A percentile compares a stretch with the other conserved stretches of the same genome.
Evolutionary conservation across 2,329 filamentous ascomycete genomes (phyloP).

Genomic region (Xylogone sp.): DNA sequence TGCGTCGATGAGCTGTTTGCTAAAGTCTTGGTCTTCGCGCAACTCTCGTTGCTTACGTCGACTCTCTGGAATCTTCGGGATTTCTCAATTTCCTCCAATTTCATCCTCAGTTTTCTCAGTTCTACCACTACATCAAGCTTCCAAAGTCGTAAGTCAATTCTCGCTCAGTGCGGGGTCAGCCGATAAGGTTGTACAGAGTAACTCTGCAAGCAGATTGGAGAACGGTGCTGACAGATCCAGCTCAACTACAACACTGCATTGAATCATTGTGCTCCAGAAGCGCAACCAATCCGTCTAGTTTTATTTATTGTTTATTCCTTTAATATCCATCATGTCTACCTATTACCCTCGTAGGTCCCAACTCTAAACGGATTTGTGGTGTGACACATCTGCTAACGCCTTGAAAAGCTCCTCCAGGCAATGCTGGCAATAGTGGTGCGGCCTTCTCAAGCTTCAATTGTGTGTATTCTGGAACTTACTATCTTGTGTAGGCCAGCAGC

Average conservation of each 20-base stretch:
- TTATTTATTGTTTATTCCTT: background rate
- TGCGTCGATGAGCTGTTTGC: background rate
- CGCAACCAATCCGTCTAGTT: background rate
- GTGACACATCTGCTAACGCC: constrained; percentile 13
- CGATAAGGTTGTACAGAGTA: background rate
- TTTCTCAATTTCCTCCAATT: background rate
- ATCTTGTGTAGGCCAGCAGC: constrained; percentile 13
- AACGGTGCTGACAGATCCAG: background rate
- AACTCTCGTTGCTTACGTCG: background rate
- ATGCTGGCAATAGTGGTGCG: constrained; percentile 19
- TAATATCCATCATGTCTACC: constrained; percentile 19
- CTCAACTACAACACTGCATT: background rate
- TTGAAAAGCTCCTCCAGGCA: constrained; percentile 24
- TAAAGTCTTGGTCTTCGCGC: background rate
- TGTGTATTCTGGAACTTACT: constrained; percentile 3
- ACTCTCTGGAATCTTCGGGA: background rate
- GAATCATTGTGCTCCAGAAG: background rate
- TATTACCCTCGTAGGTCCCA: constrained; percentile 30
- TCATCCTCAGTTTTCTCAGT: background rate
- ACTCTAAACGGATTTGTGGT: background rate
- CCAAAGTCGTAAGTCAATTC: background rate
- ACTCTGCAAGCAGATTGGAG: background rate
- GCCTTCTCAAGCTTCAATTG: background rate
- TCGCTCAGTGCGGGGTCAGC: background rate
- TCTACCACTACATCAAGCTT: background rate